Percentiles rank a stretch among this genome's conserved stretches.
These are phyloP conservation scores for Xylaria flabelliformis DNA, from an alignment of 495 filamentous ascomycete genomes.

Conservation along the genomic window DNA sequence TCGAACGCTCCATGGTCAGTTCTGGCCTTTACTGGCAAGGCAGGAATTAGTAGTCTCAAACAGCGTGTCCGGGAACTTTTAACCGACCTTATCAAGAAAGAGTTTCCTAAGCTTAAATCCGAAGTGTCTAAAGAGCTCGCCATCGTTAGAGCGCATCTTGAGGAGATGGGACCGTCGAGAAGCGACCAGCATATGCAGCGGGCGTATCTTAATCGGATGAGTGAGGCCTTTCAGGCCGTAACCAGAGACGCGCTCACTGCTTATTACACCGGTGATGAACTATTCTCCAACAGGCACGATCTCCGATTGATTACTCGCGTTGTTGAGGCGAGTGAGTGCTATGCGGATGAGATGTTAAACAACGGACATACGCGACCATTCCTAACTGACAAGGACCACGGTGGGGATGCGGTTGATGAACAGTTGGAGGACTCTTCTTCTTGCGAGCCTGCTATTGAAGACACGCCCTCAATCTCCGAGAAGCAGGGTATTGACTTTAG, in stretches of 20 bases:
- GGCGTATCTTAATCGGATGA: conserved; percentile 48
- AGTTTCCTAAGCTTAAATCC: conserved; percentile 57
- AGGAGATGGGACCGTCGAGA: conserved; percentile 49
- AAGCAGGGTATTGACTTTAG: background rate
- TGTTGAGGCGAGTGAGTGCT: conserved; percentile 49
- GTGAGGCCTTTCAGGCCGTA: conserved; percentile 51
- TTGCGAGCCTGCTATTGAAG: background rate
- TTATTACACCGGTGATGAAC: conserved; percentile 48
- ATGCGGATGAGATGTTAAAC: conserved; percentile 46
- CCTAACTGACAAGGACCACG: conserved; percentile 2
- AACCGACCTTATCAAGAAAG: conserved; percentile 52
- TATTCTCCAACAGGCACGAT: conserved; percentile 46
- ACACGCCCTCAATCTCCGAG: background rate
- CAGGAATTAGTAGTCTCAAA: conserved; percentile 58
- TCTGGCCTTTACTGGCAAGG: conserved; percentile 49
- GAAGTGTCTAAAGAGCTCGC: conserved; percentile 53
- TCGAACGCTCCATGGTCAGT: conserved; percentile 49
- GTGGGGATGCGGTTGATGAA: background rate
- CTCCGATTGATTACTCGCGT: conserved; percentile 54
- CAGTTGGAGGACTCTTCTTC: background rate
- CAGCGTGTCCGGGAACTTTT: conserved; percentile 53
- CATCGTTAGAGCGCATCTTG: conserved; percentile 40
- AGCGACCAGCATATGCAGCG: conserved; percentile 34
- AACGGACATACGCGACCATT: conserved; percentile 54
- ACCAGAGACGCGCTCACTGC: conserved; percentile 40